These are phyloP conservation scores for Kurtzmaniella quercitrusa DNA, from an alignment of 1,139 yeast species.

Conservation along the genomic window DNA sequence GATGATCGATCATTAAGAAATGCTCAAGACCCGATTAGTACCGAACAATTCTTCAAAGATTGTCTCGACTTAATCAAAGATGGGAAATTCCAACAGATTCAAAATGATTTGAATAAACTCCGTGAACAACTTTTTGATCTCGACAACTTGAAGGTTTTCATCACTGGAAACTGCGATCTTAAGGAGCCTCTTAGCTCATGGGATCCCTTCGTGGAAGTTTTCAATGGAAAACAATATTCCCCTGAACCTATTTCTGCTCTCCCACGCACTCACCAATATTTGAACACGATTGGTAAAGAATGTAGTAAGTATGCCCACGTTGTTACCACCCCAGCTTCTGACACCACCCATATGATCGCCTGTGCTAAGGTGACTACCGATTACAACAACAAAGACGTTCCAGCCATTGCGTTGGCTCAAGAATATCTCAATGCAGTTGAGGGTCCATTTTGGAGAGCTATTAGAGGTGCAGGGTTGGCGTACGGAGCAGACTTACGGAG, in stretches of 20 bases:
- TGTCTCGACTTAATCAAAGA: slow-evolving; percentile 48
- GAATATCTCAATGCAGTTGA: slow-evolving; percentile 84
- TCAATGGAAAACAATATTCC: slow-evolving; percentile 7
- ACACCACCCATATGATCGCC: slow-evolving; percentile 70
- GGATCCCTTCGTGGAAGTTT: slow-evolving; percentile 37
- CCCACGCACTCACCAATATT: slow-evolving; percentile 54
- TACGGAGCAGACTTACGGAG: slow-evolving; percentile 73
- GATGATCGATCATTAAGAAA: slow-evolving; percentile 59
- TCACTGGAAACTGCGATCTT: slow-evolving; percentile 64
- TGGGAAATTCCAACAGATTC: slow-evolving; percentile 45
- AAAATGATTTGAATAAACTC: slow-evolving; percentile 52
- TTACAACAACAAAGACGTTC: slow-evolving; percentile 62
- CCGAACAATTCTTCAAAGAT: slow-evolving; percentile 55
- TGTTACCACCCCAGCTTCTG: slow-evolving; percentile 79
- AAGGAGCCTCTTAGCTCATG: slow-evolving; percentile 60
- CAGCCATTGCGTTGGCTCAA: slow-evolving; percentile 67
- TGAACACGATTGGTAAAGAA: slow-evolving; percentile 52
- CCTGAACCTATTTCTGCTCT: slow-evolving; percentile 15
- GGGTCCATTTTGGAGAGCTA: slow-evolving; percentile 97
- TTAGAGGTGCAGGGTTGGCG: slow-evolving; percentile 93
- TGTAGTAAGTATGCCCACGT: slow-evolving; percentile 58
- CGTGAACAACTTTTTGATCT: slow-evolving; percentile 53
- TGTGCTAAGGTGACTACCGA: slow-evolving; percentile 62
- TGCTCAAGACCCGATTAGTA: slow-evolving; percentile 60
- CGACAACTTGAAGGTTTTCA: slow-evolving; percentile 62